Evolutionary conservation across 1,284 basidiomycete species (phyloP).

Genomic region (Leccinum subrobustum): DNA sequence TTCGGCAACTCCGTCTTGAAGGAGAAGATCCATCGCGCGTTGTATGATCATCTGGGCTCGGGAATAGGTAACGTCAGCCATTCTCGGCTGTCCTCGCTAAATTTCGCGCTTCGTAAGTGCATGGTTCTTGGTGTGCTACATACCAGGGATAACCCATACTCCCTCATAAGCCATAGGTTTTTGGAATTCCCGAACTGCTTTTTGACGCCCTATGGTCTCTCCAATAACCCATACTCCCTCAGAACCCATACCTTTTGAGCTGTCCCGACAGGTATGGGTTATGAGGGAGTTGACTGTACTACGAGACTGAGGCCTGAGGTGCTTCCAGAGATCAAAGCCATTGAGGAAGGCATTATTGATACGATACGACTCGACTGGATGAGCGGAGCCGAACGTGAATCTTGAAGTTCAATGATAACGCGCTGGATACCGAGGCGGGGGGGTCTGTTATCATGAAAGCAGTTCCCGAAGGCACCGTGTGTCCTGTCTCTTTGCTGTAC

Average conservation of each 20-base stretch:
- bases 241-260: too few relatives aligned
- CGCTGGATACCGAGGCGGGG: background rate
- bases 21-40: too few relatives aligned
- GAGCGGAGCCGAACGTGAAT: background rate
- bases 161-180: too few relatives aligned
- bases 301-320: slow-evolving; percentile 9
- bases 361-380: slow-evolving; percentile 1
- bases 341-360: background rate
- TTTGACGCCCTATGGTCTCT: too few relatives aligned
- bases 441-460: background rate
- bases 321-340: slow-evolving; percentile 28
- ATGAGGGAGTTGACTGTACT: too few relatives aligned
- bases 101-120: slow-evolving; percentile 37
- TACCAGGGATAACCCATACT: too few relatives aligned
- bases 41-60: too few relatives aligned
- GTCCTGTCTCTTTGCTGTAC: background rate
- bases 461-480: background rate
- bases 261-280: too few relatives aligned
- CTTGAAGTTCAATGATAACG: background rate
- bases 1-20: too few relatives aligned
- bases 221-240: too few relatives aligned
- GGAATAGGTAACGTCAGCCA: slow-evolving; percentile 32
- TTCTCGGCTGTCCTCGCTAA: slow-evolving; percentile 35
- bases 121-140: background rate
- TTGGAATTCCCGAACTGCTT: too few relatives aligned